Percentiles rank a stretch among this genome's conserved stretches.
These are phyloP conservation scores for Marchantia polymorpha DNA, from an alignment of 225 moss, liverwort and hornwort species.

Conservation along the genomic window DNA sequence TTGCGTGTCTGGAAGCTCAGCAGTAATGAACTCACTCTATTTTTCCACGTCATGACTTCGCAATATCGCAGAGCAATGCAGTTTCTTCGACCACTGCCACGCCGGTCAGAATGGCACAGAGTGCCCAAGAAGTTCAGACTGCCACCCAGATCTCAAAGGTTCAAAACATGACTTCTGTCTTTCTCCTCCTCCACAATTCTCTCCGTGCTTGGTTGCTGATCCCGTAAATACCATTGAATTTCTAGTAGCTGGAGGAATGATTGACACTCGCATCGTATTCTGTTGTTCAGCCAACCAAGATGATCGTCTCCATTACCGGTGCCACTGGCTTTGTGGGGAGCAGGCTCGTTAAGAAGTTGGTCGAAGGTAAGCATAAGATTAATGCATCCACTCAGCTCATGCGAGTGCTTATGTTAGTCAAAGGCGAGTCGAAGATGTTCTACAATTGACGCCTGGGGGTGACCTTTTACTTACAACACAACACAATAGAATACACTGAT, in stretches of 20 bases:
- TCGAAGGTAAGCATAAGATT: conserved; percentile 47
- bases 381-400: no score
- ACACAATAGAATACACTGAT: no score
- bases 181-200: no score
- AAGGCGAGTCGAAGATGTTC: no score
- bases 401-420: no score
- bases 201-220: not conserved
- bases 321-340: conserved; percentile 81
- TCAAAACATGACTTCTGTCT: no score
- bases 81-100: not conserved
- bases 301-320: conserved; percentile 83
- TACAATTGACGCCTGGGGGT: no score
- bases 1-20: no score
- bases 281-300: conserved; percentile 34
- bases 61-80: conserved; percentile 6
- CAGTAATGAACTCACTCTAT: not conserved
- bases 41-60: not conserved
- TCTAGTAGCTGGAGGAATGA: not conserved
- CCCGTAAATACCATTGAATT: not conserved
- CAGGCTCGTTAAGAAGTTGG: conserved; percentile 65
- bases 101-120: conserved; percentile 15
- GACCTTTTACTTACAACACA: no score
- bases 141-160: not conserved
- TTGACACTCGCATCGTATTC: not conserved
- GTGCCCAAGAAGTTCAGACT: conserved; percentile 15